A percentile compares a stretch with the other conserved stretches of the same genome.
Conservation (phyloP, 2,329 filamentous ascomycete genomes). For the Penicillium sp. region DNA sequence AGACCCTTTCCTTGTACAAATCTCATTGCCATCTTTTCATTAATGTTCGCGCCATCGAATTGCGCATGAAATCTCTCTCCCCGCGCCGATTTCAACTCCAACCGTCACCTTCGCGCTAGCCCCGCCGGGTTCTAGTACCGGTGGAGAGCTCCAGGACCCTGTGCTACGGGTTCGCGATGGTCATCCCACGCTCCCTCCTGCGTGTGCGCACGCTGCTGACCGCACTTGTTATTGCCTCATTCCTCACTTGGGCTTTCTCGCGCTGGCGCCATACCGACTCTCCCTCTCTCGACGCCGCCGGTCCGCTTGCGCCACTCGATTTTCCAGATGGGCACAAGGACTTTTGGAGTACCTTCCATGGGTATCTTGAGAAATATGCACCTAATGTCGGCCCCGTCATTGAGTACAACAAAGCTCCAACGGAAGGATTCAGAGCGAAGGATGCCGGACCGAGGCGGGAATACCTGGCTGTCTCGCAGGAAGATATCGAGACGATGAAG, state of each 20-base stretch:
- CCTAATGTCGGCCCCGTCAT: conserved; percentile 22
- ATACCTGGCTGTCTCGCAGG: conserved; percentile 5
- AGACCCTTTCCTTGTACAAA: not conserved
- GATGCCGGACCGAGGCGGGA: conserved; percentile 6
- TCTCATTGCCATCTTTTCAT: not conserved
- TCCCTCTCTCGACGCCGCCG: not conserved
- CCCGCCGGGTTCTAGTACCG: not conserved
- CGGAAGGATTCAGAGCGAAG: conserved; percentile 12
- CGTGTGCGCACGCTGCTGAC: conserved; percentile 12
- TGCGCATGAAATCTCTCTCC: not conserved
- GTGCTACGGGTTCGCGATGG: conserved; percentile 14
- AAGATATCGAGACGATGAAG: conserved; percentile 25
- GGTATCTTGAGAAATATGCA: conserved; percentile 28
- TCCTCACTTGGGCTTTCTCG: conserved; percentile 9
- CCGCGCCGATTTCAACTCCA: not conserved
- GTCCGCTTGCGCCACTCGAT: not conserved
- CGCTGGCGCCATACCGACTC: conserved; percentile 3
- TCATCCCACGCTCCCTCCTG: conserved; percentile 7
- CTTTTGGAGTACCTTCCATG: conserved; percentile 35
- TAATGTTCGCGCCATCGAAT: not conserved
- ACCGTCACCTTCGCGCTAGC: not conserved
- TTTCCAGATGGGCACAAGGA: conserved; percentile 10
- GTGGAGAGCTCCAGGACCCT: not conserved
- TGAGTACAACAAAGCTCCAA: conserved; percentile 12
- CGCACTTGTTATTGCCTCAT: conserved; percentile 1